Evolutionary conservation across 345 rosid species (phyloP).

Genomic region (Salix udensis): DNA sequence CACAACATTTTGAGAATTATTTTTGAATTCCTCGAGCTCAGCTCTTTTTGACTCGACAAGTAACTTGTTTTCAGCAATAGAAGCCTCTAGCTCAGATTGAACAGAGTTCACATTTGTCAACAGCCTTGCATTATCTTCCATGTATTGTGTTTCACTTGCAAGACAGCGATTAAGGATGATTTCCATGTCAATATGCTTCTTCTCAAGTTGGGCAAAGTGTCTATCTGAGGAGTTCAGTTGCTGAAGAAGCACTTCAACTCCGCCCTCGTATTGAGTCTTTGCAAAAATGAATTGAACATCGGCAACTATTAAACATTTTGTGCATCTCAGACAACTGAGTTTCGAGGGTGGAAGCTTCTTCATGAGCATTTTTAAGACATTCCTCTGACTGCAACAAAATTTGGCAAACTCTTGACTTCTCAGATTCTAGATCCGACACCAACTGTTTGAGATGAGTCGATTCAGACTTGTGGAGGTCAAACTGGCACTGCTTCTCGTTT

Average conservation of each 20-base stretch:
- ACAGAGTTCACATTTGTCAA: conserved; percentile 37
- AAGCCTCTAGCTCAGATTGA: conserved; percentile 52
- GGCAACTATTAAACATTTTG: conserved; percentile 46
- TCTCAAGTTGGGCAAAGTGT: conserved; percentile 43
- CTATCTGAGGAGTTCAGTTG: conserved; percentile 41
- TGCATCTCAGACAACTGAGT: conserved; percentile 59
- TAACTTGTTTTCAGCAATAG: conserved; percentile 35
- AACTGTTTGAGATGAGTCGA: conserved; percentile 49
- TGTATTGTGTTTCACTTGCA: conserved; percentile 41
- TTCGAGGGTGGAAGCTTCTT: conserved; percentile 53
- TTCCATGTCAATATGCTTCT: conserved; percentile 52
- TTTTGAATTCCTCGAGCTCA: conserved; percentile 41
- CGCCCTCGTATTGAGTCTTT: conserved; percentile 47
- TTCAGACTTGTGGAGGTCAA: conserved; percentile 54
- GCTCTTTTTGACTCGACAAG: conserved; percentile 39
- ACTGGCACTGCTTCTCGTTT: conserved; percentile 43
- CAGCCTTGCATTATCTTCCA: conserved; percentile 59
- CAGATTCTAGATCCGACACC: conserved; percentile 54
- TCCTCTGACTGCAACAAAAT: conserved; percentile 50
- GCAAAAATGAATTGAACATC: conserved; percentile 48
- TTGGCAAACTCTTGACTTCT: conserved; percentile 43
- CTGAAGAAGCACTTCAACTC: conserved; percentile 42
- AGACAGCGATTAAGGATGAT: conserved; percentile 45
- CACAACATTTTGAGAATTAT: conserved; percentile 34
- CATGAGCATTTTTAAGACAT: conserved; percentile 39